phyloP scores from a whole-genome alignment of 805 yeast genomes.

The Saccharomycopsis sp. region DNA sequence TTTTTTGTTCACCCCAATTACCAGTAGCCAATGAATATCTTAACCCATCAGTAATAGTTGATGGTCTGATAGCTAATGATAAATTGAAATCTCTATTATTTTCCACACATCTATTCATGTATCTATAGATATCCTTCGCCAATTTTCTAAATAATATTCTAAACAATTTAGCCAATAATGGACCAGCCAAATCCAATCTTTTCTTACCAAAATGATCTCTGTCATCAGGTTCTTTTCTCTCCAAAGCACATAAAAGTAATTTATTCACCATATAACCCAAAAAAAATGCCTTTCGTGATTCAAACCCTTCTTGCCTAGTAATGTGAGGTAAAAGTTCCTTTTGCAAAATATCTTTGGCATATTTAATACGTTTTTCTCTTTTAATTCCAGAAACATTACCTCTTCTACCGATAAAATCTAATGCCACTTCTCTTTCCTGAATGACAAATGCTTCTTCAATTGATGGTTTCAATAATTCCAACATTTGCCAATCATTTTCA shows the following conservation, averaged over 20 bases:
- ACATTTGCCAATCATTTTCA: slow-evolving; percentile 98
- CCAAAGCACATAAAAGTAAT: slow-evolving; percentile 88
- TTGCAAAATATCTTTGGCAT: slow-evolving; percentile 93
- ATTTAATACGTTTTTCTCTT: slow-evolving; percentile 96
- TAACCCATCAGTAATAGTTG: slow-evolving; percentile 94
- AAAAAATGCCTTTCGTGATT: slow-evolving; percentile 93
- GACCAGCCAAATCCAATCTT: slow-evolving; percentile 98
- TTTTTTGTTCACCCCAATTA: slow-evolving; percentile 99
- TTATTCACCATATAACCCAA: slow-evolving; percentile 97
- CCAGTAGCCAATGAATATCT: slow-evolving; percentile 98
- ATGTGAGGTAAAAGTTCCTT: slow-evolving; percentile 96
- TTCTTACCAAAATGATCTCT: slow-evolving; percentile 99
- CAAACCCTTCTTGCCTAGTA: slow-evolving; percentile 95
- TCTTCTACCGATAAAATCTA: slow-evolving; percentile 97
- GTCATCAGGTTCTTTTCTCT: slow-evolving; percentile 96
- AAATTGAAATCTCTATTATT: slow-evolving; percentile 95
- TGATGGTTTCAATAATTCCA: slow-evolving; percentile 98
- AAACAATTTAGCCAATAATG: slow-evolving; percentile 90
- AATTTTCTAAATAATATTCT: slow-evolving; percentile 88
- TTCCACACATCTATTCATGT: slow-evolving; percentile 98
- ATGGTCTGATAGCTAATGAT: slow-evolving; percentile 93
- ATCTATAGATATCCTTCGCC: slow-evolving; percentile 93
- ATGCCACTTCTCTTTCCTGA: slow-evolving; percentile 96
- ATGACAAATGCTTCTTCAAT: slow-evolving; percentile 98
- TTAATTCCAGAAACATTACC: slow-evolving; percentile 94